phyloP scores from a whole-genome alignment of 768 basidiomycete species.

The Kwoniella botswanensis region DNA sequence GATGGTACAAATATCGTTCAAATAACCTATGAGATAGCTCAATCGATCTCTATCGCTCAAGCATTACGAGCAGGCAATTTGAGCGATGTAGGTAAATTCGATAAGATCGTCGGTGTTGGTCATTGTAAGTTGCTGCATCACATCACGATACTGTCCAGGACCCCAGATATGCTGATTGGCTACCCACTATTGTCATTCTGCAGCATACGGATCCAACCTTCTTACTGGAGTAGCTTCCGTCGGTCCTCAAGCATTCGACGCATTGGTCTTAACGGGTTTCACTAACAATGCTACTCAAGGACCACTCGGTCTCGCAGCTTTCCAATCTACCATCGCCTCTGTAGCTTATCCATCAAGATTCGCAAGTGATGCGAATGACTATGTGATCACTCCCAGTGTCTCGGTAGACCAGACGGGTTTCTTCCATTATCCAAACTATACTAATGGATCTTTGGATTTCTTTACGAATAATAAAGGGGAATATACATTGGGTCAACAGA shows the following conservation, averaged over 20 bases:
- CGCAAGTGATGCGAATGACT: conserved; percentile 30
- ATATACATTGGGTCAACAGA: conserved; percentile 43
- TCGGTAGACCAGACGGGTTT: conserved; percentile 40
- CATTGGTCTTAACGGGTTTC: conserved; percentile 43
- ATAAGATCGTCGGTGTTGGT: conserved; percentile 39
- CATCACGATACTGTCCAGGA: no score
- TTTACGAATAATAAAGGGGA: conserved; percentile 45
- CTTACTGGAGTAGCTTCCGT: conserved; percentile 27
- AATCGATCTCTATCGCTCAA: conserved; percentile 35
- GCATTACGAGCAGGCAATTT: conserved; percentile 32
- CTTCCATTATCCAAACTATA: conserved; percentile 49
- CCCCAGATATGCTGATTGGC: no score
- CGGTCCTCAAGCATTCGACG: conserved; percentile 27
- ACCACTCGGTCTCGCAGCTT: conserved; percentile 36
- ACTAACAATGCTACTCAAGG: conserved; percentile 37
- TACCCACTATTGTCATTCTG: no score
- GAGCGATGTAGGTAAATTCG: conserved; percentile 25
- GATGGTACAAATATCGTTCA: conserved; percentile 46
- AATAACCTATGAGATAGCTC: conserved; percentile 43
- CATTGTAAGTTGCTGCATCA: conserved; percentile 25
- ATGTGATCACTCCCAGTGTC: conserved; percentile 36
- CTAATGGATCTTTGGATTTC: conserved; percentile 27
- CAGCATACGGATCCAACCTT: conserved; percentile 27
- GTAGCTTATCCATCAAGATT: conserved; percentile 42
- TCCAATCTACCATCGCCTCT: conserved; percentile 37